phyloP scores from a whole-genome alignment of 2,329 filamentous ascomycete species.

The Microcera coccophila region DNA sequence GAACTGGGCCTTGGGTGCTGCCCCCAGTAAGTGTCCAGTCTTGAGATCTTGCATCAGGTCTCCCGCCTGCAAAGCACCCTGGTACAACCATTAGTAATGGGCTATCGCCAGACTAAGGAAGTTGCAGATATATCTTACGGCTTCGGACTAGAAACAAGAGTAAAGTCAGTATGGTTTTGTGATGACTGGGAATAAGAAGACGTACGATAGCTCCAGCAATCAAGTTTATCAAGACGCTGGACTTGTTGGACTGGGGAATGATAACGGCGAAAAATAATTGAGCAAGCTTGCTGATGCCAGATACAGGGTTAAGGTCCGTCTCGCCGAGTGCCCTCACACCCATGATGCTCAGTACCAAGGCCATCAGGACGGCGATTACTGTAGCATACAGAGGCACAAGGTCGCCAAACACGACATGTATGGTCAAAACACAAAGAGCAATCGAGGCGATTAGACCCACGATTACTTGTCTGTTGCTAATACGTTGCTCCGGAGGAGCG shows the following conservation, averaged over 20 bases:
- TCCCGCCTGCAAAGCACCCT: slow-evolving; percentile 83
- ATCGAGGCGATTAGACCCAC: slow-evolving; percentile 76
- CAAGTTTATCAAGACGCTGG: slow-evolving; percentile 90
- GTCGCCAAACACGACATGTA: slow-evolving; percentile 77
- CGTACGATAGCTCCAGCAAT: slow-evolving; percentile 77
- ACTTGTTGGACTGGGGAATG: slow-evolving; percentile 73
- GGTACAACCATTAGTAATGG: slow-evolving; percentile 6
- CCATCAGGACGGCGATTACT: slow-evolving; percentile 75
- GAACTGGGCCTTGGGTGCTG: slow-evolving; percentile 91
- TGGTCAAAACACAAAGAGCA: slow-evolving; percentile 72
- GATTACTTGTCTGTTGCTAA: slow-evolving; percentile 66
- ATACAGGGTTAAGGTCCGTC: slow-evolving; percentile 94
- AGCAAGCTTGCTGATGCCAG: slow-evolving; percentile 92
- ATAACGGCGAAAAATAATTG: slow-evolving; percentile 93
- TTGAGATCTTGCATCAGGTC: slow-evolving; percentile 98
- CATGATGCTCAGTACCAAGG: slow-evolving; percentile 74
- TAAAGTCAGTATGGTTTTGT: background rate
- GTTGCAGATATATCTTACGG: background rate
- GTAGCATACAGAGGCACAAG: slow-evolving; percentile 77
- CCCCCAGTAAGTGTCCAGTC: slow-evolving; percentile 87
- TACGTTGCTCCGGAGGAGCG: slow-evolving; percentile 77
- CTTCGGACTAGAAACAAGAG: background rate
- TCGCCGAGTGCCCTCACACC: slow-evolving; percentile 67
- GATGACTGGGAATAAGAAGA: slow-evolving; percentile 4
- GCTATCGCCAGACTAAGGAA: background rate